Conservation (phyloP, 371 early-diverging fungal species). For the Mortierella sp. region DNA sequence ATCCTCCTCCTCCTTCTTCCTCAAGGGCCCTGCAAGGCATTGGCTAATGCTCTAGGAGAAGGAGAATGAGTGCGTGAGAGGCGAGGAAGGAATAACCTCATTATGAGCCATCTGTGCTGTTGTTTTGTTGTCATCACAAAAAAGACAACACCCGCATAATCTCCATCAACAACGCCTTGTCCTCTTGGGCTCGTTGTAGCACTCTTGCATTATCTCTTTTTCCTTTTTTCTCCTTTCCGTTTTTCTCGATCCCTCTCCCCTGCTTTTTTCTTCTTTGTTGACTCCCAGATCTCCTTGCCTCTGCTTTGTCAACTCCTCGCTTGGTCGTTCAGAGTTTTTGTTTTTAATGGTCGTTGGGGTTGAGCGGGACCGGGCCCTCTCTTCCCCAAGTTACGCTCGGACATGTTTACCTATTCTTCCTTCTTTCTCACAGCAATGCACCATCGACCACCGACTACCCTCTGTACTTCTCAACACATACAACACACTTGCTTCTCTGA, state of each 20-base stretch:
- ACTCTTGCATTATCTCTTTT: neutral
- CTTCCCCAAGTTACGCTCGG: neutral
- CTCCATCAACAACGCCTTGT: constrained; percentile 1
- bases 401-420: neutral
- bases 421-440: neutral
- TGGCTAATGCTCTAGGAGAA: neutral
- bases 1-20: neutral
- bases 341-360: neutral
- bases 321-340: neutral
- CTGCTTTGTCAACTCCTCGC: neutral
- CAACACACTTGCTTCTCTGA: neutral
- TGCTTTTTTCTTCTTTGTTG: neutral
- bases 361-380: neutral
- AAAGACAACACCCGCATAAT: neutral
- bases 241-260: neutral
- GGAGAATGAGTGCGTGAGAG: neutral
- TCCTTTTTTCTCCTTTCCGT: no score
- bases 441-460: neutral
- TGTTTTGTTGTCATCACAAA: neutral
- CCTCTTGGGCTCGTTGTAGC: constrained; percentile 10
- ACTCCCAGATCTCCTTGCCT: neutral
- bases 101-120: constrained; percentile 1
- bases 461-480: constrained; percentile 4
- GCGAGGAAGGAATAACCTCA: neutral
- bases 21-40: neutral